phyloP scores from a whole-genome alignment of 2,329 filamentous ascomycete genomes.

The Aureobasidium sp. region DNA sequence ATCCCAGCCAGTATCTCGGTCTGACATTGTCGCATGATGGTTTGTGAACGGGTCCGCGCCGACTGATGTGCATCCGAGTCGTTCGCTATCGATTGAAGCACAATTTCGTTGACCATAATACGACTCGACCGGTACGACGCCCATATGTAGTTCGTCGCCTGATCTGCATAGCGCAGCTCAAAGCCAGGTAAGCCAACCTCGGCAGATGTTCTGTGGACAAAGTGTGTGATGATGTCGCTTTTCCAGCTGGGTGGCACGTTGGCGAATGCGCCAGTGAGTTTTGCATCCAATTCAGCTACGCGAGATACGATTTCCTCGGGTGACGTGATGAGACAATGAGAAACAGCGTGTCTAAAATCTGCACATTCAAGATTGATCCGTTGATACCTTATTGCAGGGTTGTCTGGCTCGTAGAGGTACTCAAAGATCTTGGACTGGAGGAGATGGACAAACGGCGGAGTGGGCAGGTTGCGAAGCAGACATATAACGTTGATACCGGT shows the following conservation, averaged over 20 bases:
- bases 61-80: background rate
- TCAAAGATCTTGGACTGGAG: conserved; percentile 1
- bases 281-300: background rate
- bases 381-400: background rate
- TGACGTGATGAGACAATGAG: background rate
- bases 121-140: background rate
- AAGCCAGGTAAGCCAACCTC: background rate
- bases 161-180: background rate
- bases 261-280: background rate
- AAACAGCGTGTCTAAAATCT: background rate
- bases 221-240: background rate
- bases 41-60: background rate
- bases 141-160: conserved; percentile 1
- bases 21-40: background rate
- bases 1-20: conserved; percentile 1
- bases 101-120: background rate
- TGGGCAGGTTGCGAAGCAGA: background rate
- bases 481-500: background rate
- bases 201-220: too few species aligned
- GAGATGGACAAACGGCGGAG: background rate
- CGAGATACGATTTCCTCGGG: background rate
- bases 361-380: background rate
- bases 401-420: background rate
- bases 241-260: background rate
- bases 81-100: background rate